Evolutionary conservation across 306 rosid genomes (phyloP).

Genomic region (Prunus salicina): DNA sequence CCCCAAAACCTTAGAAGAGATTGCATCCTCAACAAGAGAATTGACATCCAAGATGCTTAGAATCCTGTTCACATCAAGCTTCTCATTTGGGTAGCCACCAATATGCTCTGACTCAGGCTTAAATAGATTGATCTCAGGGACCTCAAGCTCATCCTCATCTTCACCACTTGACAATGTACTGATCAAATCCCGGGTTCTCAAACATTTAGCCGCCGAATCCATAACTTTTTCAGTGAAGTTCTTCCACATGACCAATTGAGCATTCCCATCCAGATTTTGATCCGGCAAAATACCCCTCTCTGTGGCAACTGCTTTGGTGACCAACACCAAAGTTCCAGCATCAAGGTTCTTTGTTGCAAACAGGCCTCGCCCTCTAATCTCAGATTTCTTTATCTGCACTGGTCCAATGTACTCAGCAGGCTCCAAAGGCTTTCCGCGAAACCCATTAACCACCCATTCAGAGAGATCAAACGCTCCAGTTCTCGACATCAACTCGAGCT

Average conservation of each 20-base stretch:
- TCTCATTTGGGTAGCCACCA: constrained; percentile 1
- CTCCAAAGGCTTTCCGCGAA: constrained; percentile 58
- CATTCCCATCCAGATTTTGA: constrained; percentile 61
- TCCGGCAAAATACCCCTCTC: constrained; percentile 75
- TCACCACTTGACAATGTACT: constrained; percentile 60
- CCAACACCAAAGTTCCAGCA: constrained; percentile 60
- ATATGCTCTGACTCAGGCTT: constrained; percentile 40
- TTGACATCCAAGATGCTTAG: constrained; percentile 69
- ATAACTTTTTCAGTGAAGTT: constrained; percentile 56
- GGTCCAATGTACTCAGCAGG: constrained; percentile 69
- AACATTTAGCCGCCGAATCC: constrained; percentile 41
- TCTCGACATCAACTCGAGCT: constrained; percentile 55
- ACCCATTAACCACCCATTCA: constrained; percentile 66
- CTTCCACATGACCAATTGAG: constrained; percentile 88
- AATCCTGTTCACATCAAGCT: constrained; percentile 45
- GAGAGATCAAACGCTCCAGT: constrained; percentile 79
- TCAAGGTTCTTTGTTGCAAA: constrained; percentile 69
- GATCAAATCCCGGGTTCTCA: constrained; percentile 43
- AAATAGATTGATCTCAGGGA: constrained; percentile 53
- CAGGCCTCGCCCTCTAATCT: constrained; percentile 69
- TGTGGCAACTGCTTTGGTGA: constrained; percentile 61
- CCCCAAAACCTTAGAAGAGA: constrained; percentile 67
- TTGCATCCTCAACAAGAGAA: constrained; percentile 69
- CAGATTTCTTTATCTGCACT: constrained; percentile 64
- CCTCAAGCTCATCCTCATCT: constrained; percentile 60